phyloP scores from a whole-genome alignment of 129 eudicot species.

The Kitagawia praeruptora region DNA sequence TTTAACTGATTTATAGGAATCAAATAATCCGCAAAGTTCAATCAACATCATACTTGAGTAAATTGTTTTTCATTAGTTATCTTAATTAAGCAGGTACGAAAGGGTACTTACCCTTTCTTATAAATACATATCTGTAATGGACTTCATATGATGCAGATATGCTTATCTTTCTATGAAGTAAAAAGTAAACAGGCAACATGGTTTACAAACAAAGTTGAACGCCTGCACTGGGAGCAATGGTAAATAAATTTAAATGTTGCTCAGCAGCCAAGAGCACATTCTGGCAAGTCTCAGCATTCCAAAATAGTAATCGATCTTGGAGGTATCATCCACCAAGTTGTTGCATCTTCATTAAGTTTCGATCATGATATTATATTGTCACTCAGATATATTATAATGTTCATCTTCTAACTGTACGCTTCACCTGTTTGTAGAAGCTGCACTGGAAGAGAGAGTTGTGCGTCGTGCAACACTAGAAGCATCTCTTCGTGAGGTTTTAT shows the following conservation, averaged over 20 bases:
- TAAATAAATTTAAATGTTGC: conserved; percentile 75
- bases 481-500: too few relatives aligned
- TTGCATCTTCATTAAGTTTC: too few relatives aligned
- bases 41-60: background rate
- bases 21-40: background rate
- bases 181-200: conserved; percentile 85
- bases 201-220: conserved; percentile 94
- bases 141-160: conserved; percentile 52
- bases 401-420: too few relatives aligned
- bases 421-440: too few relatives aligned
- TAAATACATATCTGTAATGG: background rate
- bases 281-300: too few relatives aligned
- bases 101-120: background rate
- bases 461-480: too few relatives aligned
- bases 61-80: conserved; percentile 3
- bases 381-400: too few relatives aligned
- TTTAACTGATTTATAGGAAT: background rate
- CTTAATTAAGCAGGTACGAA: background rate
- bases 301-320: too few relatives aligned
- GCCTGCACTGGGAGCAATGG: conserved; percentile 96
- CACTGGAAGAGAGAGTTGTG: too few relatives aligned
- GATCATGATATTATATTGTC: too few relatives aligned
- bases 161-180: conserved; percentile 85
- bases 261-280: conserved; percentile 62
- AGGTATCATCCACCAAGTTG: too few relatives aligned